Evolutionary conservation across 176 grass and related monocot species (phyloP), one percentile per base, ranked within the genome.

Genomic region (Guadua angustifolia): DNA sequence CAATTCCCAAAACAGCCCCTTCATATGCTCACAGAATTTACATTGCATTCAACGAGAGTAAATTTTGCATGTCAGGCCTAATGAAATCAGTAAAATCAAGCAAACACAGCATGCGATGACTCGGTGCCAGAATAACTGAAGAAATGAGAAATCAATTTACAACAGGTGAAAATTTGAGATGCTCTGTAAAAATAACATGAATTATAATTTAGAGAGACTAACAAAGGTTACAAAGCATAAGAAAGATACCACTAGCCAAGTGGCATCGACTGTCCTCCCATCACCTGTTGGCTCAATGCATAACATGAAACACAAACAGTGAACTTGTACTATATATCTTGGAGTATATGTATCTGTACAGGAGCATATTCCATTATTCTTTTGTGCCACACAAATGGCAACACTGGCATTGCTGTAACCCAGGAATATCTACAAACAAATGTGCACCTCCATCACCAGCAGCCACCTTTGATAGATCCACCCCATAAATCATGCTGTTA

Each of bases 321-420:
- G 16, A 65, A 32, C 69, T 49, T 88, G 67, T 71, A 88, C 59
- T 66, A 58, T 50, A 72, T 57, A 79, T 62, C 39, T 36, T 78
- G 19, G 46, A 76, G 29, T 77, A 85, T 82, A 86, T 93, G 62
- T 91, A 88, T 84, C 84, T 97, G 89, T 97, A 94, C 94, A 94
- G 52, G 70, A 87, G 79, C 68, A 83, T 80, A 93, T 90, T 83
- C 84, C 69, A 52, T 97, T 91, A 94, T 90, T 91, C 60, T 88
- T 68, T 87, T 33, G 38, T 70, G 80, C 83, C 88, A 88, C 78
- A 73, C 57, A 91, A 94, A 84, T 77, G 85, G 74, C 73, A 63
- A 59, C 61, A 53, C 73, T 80, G 65, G 71, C 53, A 81, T 84
- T 83, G 75, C 70, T 87, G 76, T 84, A 85, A 84, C 33, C 68